phyloP scores from a whole-genome alignment of 768 basidiomycete species.

The Cystofilobasidium ferigula region DNA sequence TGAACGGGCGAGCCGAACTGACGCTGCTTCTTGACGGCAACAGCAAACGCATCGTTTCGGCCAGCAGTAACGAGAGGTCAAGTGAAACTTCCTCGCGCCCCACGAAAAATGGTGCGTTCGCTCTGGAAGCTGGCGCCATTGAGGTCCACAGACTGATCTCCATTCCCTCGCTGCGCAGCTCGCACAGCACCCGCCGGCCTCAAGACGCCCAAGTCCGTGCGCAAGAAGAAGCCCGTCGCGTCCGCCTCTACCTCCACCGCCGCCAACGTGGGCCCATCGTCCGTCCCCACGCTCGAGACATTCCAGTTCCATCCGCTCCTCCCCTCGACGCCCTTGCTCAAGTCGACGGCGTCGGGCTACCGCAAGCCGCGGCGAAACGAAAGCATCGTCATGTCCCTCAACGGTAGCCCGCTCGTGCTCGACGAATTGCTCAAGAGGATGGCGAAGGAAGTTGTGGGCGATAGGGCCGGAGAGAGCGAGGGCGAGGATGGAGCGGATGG shows the following conservation, averaged over 20 bases:
- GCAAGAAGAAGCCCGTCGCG: neutral
- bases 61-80: constrained; percentile 7
- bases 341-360: neutral
- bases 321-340: constrained; percentile 7
- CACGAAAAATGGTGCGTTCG: too few relatives aligned
- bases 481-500: neutral
- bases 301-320: constrained; percentile 20
- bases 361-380: constrained; percentile 13
- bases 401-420: constrained; percentile 17
- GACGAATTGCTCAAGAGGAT: neutral
- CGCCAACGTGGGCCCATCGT: neutral
- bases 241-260: neutral
- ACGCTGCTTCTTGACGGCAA: neutral
- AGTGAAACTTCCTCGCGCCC: too few relatives aligned
- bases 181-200: too few relatives aligned
- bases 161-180: too few relatives aligned
- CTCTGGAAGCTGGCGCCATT: too few relatives aligned
- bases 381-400: constrained; percentile 15
- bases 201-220: neutral
- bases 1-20: too few relatives aligned
- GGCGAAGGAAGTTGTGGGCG: neutral
- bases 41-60: neutral
- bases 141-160: too few relatives aligned
- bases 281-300: neutral
- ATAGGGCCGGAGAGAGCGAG: neutral